Conservation (phyloP, 2,329 filamentous ascomycete species). For the Diaporthe humulicola region DNA sequence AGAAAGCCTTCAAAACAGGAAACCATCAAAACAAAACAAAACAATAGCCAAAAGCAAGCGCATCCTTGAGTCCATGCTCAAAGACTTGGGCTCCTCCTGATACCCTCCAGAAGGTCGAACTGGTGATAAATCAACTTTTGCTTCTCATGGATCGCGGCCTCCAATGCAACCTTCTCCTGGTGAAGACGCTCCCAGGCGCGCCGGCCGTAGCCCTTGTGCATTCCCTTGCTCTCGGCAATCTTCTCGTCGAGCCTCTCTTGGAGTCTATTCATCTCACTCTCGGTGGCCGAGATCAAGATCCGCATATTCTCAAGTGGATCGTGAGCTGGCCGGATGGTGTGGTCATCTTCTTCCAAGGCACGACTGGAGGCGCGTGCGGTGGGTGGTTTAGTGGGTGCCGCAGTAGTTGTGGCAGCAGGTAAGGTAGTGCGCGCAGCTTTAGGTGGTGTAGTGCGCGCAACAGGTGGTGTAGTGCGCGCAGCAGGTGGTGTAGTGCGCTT, state of each 20-base stretch:
- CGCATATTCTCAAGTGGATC: conserved; percentile 80
- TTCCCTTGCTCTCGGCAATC: conserved; percentile 73
- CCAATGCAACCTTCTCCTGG: conserved; percentile 70
- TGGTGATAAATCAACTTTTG: conserved; percentile 85
- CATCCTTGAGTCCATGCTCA: neutral
- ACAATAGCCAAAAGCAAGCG: neutral
- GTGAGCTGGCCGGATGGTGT: conserved; percentile 75
- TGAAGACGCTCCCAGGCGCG: conserved; percentile 73
- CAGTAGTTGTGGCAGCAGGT: neutral
- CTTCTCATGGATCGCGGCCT: conserved; percentile 77
- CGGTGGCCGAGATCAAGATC: conserved; percentile 84
- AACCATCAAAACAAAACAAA: neutral
- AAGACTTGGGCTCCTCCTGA: conserved; percentile 71
- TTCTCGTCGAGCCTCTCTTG: conserved; percentile 73
- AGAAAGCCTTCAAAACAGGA: too few species aligned
- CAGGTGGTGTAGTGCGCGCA: neutral
- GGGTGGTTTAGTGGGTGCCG: neutral
- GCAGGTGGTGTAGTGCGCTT: conserved; percentile 45
- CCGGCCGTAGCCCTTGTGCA: conserved; percentile 76
- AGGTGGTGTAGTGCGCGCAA: neutral
- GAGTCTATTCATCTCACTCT: conserved; percentile 86
- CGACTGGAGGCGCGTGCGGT: conserved; percentile 67
- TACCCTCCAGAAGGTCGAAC: conserved; percentile 86
- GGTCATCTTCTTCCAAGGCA: conserved; percentile 62
- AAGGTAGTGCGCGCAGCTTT: neutral